Evolutionary conservation across 768 basidiomycete genomes (phyloP).

Genomic region (Crassisporium funariophilum): DNA sequence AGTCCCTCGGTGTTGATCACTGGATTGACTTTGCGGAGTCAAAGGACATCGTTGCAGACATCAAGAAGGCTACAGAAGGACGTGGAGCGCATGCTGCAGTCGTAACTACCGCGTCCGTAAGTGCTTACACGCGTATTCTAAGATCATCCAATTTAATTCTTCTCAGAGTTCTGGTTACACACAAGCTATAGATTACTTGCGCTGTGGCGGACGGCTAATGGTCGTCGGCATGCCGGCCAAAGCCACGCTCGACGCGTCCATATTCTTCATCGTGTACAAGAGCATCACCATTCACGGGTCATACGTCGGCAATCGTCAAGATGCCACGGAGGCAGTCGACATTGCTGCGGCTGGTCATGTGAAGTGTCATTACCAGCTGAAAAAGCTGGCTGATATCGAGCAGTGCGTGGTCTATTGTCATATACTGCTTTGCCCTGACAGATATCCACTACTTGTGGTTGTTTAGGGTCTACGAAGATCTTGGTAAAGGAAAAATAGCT

Average conservation of each 20-base stretch:
- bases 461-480: conserved; percentile 40
- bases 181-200: conserved; percentile 75
- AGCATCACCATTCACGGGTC: conserved; percentile 58
- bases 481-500: conserved; percentile 45
- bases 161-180: conserved; percentile 39
- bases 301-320: conserved; percentile 75
- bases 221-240: conserved; percentile 76
- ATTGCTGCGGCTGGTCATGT: conserved; percentile 75
- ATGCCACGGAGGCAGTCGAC: conserved; percentile 77
- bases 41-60: conserved; percentile 64
- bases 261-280: conserved; percentile 33
- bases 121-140: conserved; percentile 6
- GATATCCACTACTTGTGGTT: conserved; percentile 3
- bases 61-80: conserved; percentile 65
- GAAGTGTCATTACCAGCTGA: conserved; percentile 53
- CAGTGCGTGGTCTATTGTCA: conserved; percentile 38
- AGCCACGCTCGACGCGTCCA: conserved; percentile 42
- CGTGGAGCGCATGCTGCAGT: conserved; percentile 72
- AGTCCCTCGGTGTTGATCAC: conserved; percentile 67
- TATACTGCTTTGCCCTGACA: background rate
- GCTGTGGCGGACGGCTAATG: conserved; percentile 72
- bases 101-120: conserved; percentile 56
- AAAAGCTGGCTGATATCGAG: conserved; percentile 52
- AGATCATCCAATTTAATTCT: background rate
- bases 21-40: conserved; percentile 79